phyloP scores from a whole-genome alignment of 73 alveolate genomes.

The Paramecium octaurelia region DNA sequence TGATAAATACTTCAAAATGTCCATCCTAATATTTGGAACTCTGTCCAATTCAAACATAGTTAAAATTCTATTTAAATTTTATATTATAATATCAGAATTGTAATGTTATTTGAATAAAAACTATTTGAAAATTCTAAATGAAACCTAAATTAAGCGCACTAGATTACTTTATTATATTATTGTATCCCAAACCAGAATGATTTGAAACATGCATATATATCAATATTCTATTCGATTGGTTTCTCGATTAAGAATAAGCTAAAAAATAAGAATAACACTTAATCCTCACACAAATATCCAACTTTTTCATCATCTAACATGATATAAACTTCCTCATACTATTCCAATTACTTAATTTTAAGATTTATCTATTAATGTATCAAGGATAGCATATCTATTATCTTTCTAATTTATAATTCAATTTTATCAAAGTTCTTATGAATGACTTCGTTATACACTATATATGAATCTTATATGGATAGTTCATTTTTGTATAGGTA shows the following conservation, averaged over 20 bases:
- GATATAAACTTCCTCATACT: not conserved
- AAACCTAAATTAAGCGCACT: not conserved
- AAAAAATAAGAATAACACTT: not conserved
- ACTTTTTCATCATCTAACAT: not conserved
- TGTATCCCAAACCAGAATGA: not conserved
- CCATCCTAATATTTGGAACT: not conserved
- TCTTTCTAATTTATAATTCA: not conserved
- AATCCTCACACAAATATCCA: not conserved
- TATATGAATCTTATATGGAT: not conserved
- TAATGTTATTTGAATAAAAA: not conserved
- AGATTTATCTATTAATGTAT: not conserved
- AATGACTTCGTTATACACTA: not conserved
- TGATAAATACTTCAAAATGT: not conserved
- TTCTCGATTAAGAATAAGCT: not conserved
- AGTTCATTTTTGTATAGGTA: not conserved
- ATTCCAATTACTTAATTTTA: not conserved
- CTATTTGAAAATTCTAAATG: not conserved
- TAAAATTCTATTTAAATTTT: not conserved
- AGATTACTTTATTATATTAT: not conserved
- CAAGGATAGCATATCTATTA: not conserved
- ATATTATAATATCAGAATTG: not conserved
- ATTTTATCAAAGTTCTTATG: not conserved
- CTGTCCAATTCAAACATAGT: not conserved
- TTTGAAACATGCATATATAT: not conserved
- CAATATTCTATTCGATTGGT: not conserved